Percentiles rank a stretch among this genome's conserved stretches.
These are phyloP conservation scores for Candida vaughaniae DNA, from an alignment of 805 yeast genomes.

Conservation along the genomic window DNA sequence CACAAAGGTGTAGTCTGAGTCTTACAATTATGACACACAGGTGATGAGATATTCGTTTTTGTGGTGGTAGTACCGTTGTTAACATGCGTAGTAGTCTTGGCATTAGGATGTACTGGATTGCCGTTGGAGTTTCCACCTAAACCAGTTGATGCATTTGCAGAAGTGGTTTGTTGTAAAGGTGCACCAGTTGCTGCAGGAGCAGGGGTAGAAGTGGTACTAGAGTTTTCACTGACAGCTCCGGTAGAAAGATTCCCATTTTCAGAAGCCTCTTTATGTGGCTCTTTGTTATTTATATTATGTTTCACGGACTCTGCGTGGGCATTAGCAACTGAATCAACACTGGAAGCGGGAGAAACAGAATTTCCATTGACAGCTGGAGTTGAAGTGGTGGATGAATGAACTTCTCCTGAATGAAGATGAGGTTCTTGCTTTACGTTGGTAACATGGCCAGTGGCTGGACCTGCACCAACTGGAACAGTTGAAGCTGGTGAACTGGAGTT, in stretches of 20 bases:
- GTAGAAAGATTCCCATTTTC: no score
- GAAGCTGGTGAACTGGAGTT: background rate
- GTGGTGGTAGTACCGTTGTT: constrained; percentile 64
- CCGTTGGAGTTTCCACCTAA: no score
- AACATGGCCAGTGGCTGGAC: constrained; percentile 1
- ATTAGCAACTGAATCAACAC: no score
- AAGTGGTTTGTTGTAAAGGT: background rate
- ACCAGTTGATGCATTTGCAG: background rate
- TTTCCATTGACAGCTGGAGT: no score
- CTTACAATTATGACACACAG: constrained; percentile 85
- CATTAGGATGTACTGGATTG: constrained; percentile 55
- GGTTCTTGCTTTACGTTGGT: no score
- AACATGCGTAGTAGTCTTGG: constrained; percentile 58
- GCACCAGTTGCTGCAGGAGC: background rate
- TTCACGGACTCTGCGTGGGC: no score
- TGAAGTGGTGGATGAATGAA: background rate
- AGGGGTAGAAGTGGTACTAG: background rate
- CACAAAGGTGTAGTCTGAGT: constrained; percentile 93
- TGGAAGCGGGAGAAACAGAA: no score
- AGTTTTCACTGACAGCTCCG: no score
- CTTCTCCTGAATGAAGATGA: background rate
- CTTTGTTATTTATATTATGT: no score
- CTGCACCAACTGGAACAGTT: background rate
- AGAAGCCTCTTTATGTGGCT: no score
- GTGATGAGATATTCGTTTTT: constrained; percentile 59